Conservation (phyloP, 2,329 filamentous ascomycete genomes). For the Parascedosporium putredinis region DNA sequence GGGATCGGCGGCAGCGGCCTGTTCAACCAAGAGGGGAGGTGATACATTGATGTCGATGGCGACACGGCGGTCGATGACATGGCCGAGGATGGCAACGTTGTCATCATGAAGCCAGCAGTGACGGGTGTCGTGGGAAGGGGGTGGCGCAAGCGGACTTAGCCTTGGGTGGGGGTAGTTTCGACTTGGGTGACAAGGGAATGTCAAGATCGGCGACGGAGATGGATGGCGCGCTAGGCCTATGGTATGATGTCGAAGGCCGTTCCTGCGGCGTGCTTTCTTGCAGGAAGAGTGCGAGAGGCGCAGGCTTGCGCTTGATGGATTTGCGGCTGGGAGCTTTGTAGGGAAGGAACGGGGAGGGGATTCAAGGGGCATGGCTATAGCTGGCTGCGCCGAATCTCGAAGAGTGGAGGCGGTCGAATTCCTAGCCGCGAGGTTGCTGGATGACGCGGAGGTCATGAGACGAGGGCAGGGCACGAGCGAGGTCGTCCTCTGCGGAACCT, state of each 20-base stretch:
- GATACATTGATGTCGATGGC: neutral
- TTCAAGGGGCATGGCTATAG: neutral
- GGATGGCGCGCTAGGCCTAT: neutral
- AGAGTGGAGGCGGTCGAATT: neutral
- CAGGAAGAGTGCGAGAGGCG: neutral
- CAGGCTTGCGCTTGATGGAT: neutral
- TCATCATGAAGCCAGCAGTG: neutral
- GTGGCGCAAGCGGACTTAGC: neutral
- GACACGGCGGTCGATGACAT: neutral
- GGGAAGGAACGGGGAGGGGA: neutral
- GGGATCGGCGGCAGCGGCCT: conserved; percentile 2
- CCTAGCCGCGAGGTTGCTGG: neutral
- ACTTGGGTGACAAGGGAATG: neutral
- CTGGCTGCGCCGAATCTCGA: too few species aligned
- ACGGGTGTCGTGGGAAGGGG: neutral
- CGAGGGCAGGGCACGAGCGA: neutral
- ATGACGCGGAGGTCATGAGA: neutral
- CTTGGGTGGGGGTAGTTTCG: neutral
- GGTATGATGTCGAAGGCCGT: neutral
- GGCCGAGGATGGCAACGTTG: neutral
- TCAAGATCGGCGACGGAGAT: conserved; percentile 2
- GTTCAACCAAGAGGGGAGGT: conserved; percentile 6
- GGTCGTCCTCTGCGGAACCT: conserved; percentile 1
- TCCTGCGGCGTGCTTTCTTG: neutral
- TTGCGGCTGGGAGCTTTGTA: neutral